Percentiles rank a stretch among this genome's conserved stretches.
Conservation (phyloP, 2,329 filamentous ascomycete genomes). For the Claviceps africana region DNA sequence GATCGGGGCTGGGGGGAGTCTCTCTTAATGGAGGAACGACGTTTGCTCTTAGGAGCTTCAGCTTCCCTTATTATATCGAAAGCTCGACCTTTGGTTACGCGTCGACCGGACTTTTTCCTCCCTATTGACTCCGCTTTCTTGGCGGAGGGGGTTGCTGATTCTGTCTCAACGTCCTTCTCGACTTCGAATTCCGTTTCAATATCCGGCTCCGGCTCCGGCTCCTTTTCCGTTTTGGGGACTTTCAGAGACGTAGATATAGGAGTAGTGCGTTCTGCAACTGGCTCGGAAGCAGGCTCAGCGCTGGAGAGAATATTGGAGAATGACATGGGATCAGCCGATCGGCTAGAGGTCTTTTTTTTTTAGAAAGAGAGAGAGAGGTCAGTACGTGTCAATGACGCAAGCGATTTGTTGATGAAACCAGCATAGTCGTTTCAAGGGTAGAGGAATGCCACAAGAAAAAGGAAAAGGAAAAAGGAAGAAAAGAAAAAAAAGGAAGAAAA, state of each 20-base stretch:
- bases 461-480: too few species aligned
- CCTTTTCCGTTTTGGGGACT: slow-evolving; percentile 8
- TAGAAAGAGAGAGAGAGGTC: not conserved
- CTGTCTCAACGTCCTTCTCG: slow-evolving; percentile 22
- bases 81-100: slow-evolving; percentile 34
- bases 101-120: slow-evolving; percentile 20
- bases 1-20: slow-evolving; percentile 33
- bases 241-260: slow-evolving; percentile 24
- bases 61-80: slow-evolving; percentile 37
- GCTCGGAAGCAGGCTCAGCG: slow-evolving; percentile 49
- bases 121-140: slow-evolving; percentile 14
- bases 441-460: not conserved
- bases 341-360: slow-evolving; percentile 51
- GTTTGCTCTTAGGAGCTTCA: slow-evolving; percentile 32
- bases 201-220: slow-evolving; percentile 3
- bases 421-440: not conserved
- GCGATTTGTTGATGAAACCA: not conserved
- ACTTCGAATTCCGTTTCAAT: slow-evolving; percentile 18
- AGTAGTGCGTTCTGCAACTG: slow-evolving; percentile 29
- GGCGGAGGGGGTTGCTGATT: slow-evolving; percentile 15
- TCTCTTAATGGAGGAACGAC: slow-evolving; percentile 38
- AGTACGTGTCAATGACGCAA: not conserved
- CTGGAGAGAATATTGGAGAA: slow-evolving; percentile 89
- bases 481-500: too few species aligned
- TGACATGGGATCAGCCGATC: slow-evolving; percentile 79